Percentiles rank a stretch among this genome's conserved stretches.
phyloP scores from a whole-genome alignment of 1,139 yeast genomes.

The Diutina neorugosa region DNA sequence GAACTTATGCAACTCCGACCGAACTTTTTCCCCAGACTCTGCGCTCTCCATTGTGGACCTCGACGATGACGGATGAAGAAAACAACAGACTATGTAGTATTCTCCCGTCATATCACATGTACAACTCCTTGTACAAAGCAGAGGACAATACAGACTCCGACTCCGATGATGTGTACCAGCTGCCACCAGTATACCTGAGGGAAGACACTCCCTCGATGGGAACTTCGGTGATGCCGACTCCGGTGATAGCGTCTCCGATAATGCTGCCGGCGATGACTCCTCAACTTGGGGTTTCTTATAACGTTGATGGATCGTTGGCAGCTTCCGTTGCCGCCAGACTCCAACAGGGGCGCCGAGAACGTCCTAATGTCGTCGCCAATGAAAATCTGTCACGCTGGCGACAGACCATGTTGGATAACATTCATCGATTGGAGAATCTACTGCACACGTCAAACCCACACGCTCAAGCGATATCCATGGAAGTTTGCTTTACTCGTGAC shows the following conservation, averaged over 20 bases:
- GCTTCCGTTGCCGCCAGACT: not conserved
- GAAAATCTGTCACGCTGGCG: slow-evolving; percentile 23
- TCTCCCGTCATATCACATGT: slow-evolving; percentile 4
- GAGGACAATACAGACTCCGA: not conserved
- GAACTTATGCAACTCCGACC: not conserved
- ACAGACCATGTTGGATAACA: slow-evolving; percentile 27
- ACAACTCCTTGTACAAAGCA: not conserved
- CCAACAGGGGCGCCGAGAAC: not conserved
- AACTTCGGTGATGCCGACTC: not conserved
- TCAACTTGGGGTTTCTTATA: not conserved
- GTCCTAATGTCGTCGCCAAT: slow-evolving; percentile 16
- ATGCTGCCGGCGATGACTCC: slow-evolving; percentile 5
- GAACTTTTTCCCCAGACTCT: not conserved
- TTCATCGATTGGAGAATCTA: slow-evolving; percentile 22
- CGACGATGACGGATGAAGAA: slow-evolving; percentile 1
- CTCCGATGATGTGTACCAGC: not conserved
- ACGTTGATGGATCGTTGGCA: not conserved
- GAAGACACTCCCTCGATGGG: not conserved
- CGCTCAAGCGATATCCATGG: slow-evolving; percentile 18
- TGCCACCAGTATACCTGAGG: slow-evolving; percentile 1
- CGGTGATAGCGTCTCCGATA: not conserved
- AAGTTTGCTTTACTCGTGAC: slow-evolving; percentile 25
- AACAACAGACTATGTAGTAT: not conserved
- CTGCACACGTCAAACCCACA: slow-evolving; percentile 16
- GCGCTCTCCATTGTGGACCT: not conserved